A percentile compares a stretch with the other conserved stretches of the same genome.
Evolutionary conservation across 164 flowering plant species (phyloP).

Genomic region (Berberis thunbergii): DNA sequence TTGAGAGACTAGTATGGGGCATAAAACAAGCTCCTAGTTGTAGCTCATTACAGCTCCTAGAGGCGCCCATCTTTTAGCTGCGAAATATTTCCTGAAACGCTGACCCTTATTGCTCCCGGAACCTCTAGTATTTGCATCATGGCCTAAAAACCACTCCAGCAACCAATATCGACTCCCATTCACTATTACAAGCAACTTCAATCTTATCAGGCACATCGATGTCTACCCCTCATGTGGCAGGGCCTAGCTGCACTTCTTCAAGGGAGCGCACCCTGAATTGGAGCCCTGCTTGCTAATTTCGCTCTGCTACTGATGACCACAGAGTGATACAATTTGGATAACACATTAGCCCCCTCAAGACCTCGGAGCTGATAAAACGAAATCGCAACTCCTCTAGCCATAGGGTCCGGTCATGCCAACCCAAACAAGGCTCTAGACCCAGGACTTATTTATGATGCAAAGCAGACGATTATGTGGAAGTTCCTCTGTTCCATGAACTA

Average conservation of each 20-base stretch:
- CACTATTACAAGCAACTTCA: conserved; percentile 30
- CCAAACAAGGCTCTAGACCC: conserved; percentile 70
- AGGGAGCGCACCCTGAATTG: conserved; percentile 52
- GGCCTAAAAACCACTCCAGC: conserved; percentile 29
- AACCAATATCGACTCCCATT: background rate
- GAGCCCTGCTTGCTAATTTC: conserved; percentile 67
- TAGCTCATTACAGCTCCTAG: conserved; percentile 52
- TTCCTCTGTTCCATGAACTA: conserved; percentile 55
- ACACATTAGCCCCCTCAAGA: conserved; percentile 32
- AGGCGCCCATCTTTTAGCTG: conserved; percentile 25
- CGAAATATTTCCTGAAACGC: conserved; percentile 61
- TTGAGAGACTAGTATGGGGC: conserved; percentile 29
- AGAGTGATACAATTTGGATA: conserved; percentile 30
- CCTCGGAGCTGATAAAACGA: conserved; percentile 8
- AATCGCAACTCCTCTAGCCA: conserved; percentile 45
- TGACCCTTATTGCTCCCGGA: conserved; percentile 59
- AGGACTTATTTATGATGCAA: conserved; percentile 49
- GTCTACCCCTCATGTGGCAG: conserved; percentile 67
- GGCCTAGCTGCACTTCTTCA: conserved; percentile 55
- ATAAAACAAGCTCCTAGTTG: conserved; percentile 43
- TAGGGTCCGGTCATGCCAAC: conserved; percentile 63
- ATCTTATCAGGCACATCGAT: conserved; percentile 61
- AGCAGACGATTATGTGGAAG: conserved; percentile 34
- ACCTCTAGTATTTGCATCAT: conserved; percentile 38
- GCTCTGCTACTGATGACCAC: conserved; percentile 79